Evolutionary conservation across 1,284 basidiomycete genomes (phyloP), one percentile per base, ranked within the genome.

Genomic region (Cystobasidium pallidum): DNA sequence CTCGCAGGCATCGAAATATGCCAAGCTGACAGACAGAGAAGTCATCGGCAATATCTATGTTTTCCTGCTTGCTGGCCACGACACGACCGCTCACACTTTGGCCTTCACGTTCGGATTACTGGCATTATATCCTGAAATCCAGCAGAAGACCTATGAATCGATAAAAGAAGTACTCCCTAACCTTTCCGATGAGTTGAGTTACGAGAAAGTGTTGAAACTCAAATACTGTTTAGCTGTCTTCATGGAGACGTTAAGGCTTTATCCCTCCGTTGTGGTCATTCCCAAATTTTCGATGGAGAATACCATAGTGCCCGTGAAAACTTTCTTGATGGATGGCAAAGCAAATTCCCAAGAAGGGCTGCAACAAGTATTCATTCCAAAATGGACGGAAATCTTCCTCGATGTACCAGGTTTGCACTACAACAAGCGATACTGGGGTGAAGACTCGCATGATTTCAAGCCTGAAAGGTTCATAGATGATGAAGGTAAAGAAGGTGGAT

Each of bases 161-260:
- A 84, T 88, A 75, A 82, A 81, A 54, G 76, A 63, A 36, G 62
- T 71, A 1, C 24, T 74, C 7, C 73, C 72, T 6, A 32, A 21
- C 6, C 45, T 26, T 13, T 34, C 41, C 1, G 67, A 70, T 34
- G 67, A 70, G 32, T 28, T 70, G 13, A 26, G 32, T 17, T 70
- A 62, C 45, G 58, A 70, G 26, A 49, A 62, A n/a, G 47, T 70
- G 13, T 6, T 26, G 10, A 7, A 57, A 36, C 58, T 62, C 2
- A 26, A 51, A 2, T 75, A 79, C 58, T 74, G 72, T 28, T 76
- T 78, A 68, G 87, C 86, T 15, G 85, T 86, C 0, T 82, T 87
- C 72, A 83, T 87, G 77, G 88, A 89, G 79, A 85, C 86, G 0
- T 80, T 89, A 11, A 83, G 88, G 24, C 80, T 88, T 75, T 87